Evolutionary conservation across 148 eudicot species (phyloP).

Genomic region (Suaeda aralocaspica): DNA sequence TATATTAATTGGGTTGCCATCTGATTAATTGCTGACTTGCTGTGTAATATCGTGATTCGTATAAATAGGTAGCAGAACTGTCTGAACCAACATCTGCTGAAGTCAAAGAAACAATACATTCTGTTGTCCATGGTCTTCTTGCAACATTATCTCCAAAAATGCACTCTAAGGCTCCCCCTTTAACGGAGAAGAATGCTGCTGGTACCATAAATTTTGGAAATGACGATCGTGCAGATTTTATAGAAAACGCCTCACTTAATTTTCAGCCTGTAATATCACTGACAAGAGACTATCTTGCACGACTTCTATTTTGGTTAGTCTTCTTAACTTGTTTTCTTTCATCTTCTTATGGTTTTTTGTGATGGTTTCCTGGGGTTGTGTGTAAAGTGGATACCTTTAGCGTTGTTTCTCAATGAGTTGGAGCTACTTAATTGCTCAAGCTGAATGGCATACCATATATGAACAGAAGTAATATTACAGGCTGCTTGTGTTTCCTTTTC

Average conservation of each 20-base stretch:
- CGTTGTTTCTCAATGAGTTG: no score
- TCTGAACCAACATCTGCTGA: slow-evolving; percentile 89
- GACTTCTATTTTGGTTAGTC: slow-evolving; percentile 74
- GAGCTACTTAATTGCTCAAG: neutral
- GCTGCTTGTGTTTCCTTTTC: neutral
- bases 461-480: neutral
- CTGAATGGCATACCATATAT: neutral
- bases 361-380: no score
- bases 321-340: neutral
- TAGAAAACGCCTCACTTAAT: slow-evolving; percentile 79
- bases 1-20: neutral
- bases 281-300: slow-evolving; percentile 88
- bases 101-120: slow-evolving; percentile 68
- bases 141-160: slow-evolving; percentile 94
- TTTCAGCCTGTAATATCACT: slow-evolving; percentile 83
- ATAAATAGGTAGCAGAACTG: slow-evolving; percentile 79
- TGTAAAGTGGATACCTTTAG: no score
- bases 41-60: slow-evolving; percentile 1
- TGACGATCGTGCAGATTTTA: slow-evolving; percentile 68
- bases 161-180: slow-evolving; percentile 80
- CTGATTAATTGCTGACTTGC: slow-evolving; percentile 2
- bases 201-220: slow-evolving; percentile 48
- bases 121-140: slow-evolving; percentile 89
- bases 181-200: slow-evolving; percentile 49
- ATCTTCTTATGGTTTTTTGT: no score